Conservation (phyloP, 805 yeast genomes). For the Ogataea paraovalis region DNA sequence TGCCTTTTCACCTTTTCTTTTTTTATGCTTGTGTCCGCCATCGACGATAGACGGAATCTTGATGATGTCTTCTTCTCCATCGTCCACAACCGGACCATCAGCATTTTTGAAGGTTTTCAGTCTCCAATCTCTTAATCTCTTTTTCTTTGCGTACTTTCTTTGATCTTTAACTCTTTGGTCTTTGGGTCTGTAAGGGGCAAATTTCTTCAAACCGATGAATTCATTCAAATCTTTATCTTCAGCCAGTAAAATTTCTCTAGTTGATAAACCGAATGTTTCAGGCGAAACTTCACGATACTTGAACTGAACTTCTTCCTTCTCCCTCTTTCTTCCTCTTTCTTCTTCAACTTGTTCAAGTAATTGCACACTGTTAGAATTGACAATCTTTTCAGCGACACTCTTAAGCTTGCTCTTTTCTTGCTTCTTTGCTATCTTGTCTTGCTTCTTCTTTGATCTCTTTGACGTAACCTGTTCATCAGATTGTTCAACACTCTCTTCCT, state of each 20-base stretch:
- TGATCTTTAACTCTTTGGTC: slow-evolving; percentile 73
- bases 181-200: slow-evolving; percentile 85
- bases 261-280: slow-evolving; percentile 79
- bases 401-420: slow-evolving; percentile 58
- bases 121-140: slow-evolving; percentile 86
- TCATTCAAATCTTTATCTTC: slow-evolving; percentile 83
- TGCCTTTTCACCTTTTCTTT: slow-evolving; percentile 7
- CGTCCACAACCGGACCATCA: slow-evolving; percentile 40
- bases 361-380: slow-evolving; percentile 66
- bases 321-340: slow-evolving; percentile 56
- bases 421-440: slow-evolving; percentile 50
- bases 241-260: slow-evolving; percentile 85
- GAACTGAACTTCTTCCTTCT: slow-evolving; percentile 52
- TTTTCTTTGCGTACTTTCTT: slow-evolving; percentile 78
- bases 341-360: slow-evolving; percentile 67
- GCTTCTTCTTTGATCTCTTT: slow-evolving; percentile 52
- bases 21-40: slow-evolving; percentile 24
- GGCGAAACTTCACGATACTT: slow-evolving; percentile 94
- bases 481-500: slow-evolving; percentile 23
- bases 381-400: slow-evolving; percentile 69
- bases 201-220: slow-evolving; percentile 82
- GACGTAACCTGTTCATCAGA: slow-evolving; percentile 30
- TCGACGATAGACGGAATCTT: slow-evolving; percentile 28
- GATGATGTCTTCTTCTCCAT: slow-evolving; percentile 31
- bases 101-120: slow-evolving; percentile 68